phyloP scores from a whole-genome alignment of 2,329 filamentous ascomycete species.

The Cercospora sp. region DNA sequence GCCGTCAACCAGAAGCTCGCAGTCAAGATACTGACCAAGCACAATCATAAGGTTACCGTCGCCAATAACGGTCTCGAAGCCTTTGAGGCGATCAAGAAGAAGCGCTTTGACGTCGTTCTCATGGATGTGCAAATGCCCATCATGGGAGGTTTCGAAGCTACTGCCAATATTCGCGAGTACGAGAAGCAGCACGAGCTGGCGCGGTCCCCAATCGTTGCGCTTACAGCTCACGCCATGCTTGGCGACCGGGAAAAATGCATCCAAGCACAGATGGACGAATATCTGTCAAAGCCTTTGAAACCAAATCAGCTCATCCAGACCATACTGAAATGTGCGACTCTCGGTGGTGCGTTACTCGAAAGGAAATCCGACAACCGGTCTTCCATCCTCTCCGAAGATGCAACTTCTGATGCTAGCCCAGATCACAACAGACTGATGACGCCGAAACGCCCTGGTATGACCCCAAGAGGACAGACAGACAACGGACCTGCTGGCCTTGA shows the following conservation, averaged over 20 bases:
- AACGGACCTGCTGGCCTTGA: constrained; percentile 62
- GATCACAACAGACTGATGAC: constrained; percentile 33
- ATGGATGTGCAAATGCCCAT: constrained; percentile 99
- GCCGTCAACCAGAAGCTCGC: constrained; percentile 94
- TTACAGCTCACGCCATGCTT: constrained; percentile 98
- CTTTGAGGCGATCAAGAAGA: constrained; percentile 86
- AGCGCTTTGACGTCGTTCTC: constrained; percentile 91
- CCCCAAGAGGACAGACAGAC: constrained; percentile 69
- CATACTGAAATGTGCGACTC: constrained; percentile 92
- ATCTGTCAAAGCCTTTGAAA: constrained; percentile 92
- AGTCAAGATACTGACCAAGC: constrained; percentile 96
- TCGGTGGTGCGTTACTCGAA: constrained; percentile 79
- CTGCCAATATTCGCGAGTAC: constrained; percentile 92
- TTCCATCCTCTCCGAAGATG: constrained; percentile 29
- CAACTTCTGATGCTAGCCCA: constrained; percentile 30
- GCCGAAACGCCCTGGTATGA: constrained; percentile 54
- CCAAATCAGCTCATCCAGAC: constrained; percentile 98
- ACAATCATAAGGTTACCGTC: constrained; percentile 88
- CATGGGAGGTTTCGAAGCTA: constrained; percentile 98
- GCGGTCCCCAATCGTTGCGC: constrained; percentile 90
- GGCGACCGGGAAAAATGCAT: constrained; percentile 98
- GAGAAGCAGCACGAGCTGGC: constrained; percentile 78
- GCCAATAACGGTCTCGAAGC: constrained; percentile 94
- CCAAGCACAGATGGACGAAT: constrained; percentile 98
- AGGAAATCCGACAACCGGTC: constrained; percentile 58